Base-by-base conservation (phyloP, 495 filamentous ascomycete genomes). In the Elasticomyces elasticus region DNA sequence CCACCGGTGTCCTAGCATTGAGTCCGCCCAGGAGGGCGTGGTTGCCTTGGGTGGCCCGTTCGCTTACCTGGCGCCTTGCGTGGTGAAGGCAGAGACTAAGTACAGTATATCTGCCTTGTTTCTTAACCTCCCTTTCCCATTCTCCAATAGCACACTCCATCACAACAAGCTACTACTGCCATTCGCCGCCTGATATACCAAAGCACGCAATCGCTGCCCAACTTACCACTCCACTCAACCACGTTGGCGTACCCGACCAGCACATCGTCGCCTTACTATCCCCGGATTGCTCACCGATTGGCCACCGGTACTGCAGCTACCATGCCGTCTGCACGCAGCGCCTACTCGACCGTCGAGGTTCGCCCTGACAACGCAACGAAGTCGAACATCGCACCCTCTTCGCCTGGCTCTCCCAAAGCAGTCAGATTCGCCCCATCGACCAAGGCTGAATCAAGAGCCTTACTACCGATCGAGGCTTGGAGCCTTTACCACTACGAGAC, bases 401-500 rank as follows among this genome's bases (percentile, higher is more conserved):
- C 52, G 1, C 58, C 52, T 20, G 31, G 20, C 1, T 60, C 58
- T 20, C 52, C 58, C 26, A 55, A 55, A 47, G 38, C 38, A 1
- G 58, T 54, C n/a, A 46, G 42, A 2, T 60, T 60, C 53, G 51
- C 41, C n/a, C 25, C 51, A 35, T 26, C 19, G 25, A 22, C 46
- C 1, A 25, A 26, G 17, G 38, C 46, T 6, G 38, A 51, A 37
- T 61, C 61, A 1, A 60, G 67, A 20, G 62, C 66, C 2, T 49
- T 67, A 31, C 63, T 56, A 42, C 44, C 17, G 13, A 44, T 47
- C 26, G 68, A 71, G 54, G 54, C 55, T 54, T 68, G 68, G 68
- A 64, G 66, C 0, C 43, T 67, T 23, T 68, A 71, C 58, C 30
- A 66, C 50, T 69, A 69, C 45, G 68, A 71, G 48, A 51, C 47